Percentiles rank a stretch among this genome's conserved stretches.
Conservation (phyloP, 2,329 filamentous ascomycete genomes). For the Didymella sp. region DNA sequence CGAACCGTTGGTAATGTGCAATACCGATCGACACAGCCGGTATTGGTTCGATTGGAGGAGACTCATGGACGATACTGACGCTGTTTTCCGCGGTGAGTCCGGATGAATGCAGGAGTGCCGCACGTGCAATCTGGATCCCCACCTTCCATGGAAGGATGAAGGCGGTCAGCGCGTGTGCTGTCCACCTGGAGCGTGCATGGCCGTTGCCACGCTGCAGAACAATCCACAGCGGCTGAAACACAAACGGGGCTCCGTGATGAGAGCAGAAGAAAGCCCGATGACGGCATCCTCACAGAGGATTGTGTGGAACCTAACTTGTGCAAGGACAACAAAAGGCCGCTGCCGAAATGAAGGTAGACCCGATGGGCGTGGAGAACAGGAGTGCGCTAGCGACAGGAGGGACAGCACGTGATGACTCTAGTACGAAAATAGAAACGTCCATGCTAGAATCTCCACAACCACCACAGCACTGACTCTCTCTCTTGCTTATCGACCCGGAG, state of each 20-base stretch:
- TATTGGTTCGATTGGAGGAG: conserved; percentile 13
- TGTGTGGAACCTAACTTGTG: conserved; percentile 11
- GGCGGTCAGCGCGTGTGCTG: conserved; percentile 17
- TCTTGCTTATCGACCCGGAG: conserved; percentile 11
- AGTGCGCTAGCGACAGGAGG: neutral
- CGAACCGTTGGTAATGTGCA: conserved; percentile 20
- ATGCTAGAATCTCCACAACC: conserved; percentile 17
- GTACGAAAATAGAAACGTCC: neutral
- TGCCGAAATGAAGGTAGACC: conserved; percentile 21
- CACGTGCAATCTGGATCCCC: conserved; percentile 9
- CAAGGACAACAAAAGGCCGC: conserved; percentile 10
- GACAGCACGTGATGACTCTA: conserved; percentile 9
- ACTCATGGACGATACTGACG: conserved; percentile 4
- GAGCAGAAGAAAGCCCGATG: conserved; percentile 12
- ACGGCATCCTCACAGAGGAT: conserved; percentile 17
- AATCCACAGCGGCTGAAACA: conserved; percentile 17
- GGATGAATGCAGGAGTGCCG: conserved; percentile 14
- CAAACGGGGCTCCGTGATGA: conserved; percentile 9
- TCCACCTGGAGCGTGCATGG: conserved; percentile 9
- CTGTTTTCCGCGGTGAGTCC: conserved; percentile 8
- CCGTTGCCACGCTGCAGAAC: conserved; percentile 11
- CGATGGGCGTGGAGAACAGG: conserved; percentile 14
- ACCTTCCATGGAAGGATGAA: neutral
- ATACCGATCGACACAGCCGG: conserved; percentile 19
- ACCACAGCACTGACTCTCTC: conserved; percentile 12